Percentiles rank a stretch among this genome's conserved stretches.
Evolutionary conservation across 345 rosid species (phyloP).

Genomic region (Adansonia digitata): DNA sequence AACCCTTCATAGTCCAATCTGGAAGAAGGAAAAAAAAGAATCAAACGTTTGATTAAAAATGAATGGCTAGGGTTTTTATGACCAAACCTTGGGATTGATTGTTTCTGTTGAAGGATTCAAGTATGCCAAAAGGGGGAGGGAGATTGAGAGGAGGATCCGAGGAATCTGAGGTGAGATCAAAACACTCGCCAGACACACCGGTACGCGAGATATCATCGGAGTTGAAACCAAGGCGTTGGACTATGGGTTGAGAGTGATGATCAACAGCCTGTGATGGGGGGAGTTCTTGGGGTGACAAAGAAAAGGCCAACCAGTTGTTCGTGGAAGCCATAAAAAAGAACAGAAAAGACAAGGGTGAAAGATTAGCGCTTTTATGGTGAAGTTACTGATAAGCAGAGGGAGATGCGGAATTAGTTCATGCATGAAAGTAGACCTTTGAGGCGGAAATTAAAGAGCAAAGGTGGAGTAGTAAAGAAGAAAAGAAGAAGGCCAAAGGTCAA

Average conservation of each 20-base stretch:
- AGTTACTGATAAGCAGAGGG: neutral
- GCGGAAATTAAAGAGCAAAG: neutral
- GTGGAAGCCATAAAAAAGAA: slow-evolving; percentile 23
- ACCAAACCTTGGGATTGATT: slow-evolving; percentile 58
- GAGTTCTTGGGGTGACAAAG: slow-evolving; percentile 65
- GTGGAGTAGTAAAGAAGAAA: slow-evolving; percentile 3
- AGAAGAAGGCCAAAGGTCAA: slow-evolving; percentile 28
- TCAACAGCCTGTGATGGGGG: slow-evolving; percentile 29
- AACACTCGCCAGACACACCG: slow-evolving; percentile 47
- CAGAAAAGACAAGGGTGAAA: neutral
- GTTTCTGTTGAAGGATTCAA: slow-evolving; percentile 57
- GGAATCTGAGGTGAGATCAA: slow-evolving; percentile 38
- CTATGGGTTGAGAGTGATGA: slow-evolving; percentile 29
- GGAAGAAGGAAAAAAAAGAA: slow-evolving; percentile 7
- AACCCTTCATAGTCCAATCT: slow-evolving; percentile 68
- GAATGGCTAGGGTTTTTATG: slow-evolving; percentile 8
- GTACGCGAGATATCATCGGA: slow-evolving; percentile 30
- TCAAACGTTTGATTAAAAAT: neutral
- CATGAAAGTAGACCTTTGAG: slow-evolving; percentile 14
- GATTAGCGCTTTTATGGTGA: neutral
- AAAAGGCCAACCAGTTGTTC: slow-evolving; percentile 81
- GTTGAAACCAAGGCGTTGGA: slow-evolving; percentile 28
- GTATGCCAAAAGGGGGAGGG: slow-evolving; percentile 48
- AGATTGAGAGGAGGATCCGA: slow-evolving; percentile 37
- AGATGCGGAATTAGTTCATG: slow-evolving; percentile 15